Base-by-base conservation (phyloP, 306 rosid species). In the Sicyos baderoa region DNA sequence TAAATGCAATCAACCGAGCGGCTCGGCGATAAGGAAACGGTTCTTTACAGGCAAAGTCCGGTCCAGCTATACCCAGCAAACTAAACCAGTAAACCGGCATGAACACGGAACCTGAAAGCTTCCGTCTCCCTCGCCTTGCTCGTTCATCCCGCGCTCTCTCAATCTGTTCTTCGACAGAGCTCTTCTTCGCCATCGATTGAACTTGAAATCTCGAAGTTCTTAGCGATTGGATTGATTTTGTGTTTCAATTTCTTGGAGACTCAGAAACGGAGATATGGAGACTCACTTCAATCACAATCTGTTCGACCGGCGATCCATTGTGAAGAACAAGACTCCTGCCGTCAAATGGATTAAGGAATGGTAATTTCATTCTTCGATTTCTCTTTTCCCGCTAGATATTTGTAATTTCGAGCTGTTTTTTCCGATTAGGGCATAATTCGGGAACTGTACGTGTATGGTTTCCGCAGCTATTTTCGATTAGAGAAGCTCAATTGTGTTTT, bases 331-430 rank as follows among this genome's bases (percentile, higher is more conserved):
- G 71, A 47, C 19, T 66, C 55, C 71, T 15, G 13, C 71, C 25
- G 71, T 48, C 42, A 66, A 66, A 47, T 66, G 71, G 71, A 45
- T 66, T 42, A 66, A 48, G 48, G 55, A 66, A 66, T 66, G 71
- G 71, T 66, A 66, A 59, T 1, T 66, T 65, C 19, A 18, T 65
- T 65, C 70, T 60, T 32, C 48, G 1, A 6, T 35, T 35, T 65
- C 13, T 66, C 19, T 66, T 66, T 45, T 66, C 19, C 32, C 44
- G 42, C 54, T 50, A 37, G 16, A 66, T 7, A 45, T 22, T 66
- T 45, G 55, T 64, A 12, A 19, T 47, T 22, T 12, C 22, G 47
- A 14, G 21, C 37, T 29, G 4, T 45, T 66, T 66, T 48, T 37
- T 8, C 42, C 40, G 42, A 3, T 48, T 66, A 66, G 71, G 71